These are phyloP conservation scores for Alternaria sp. DNA, from an alignment of 2,329 filamentous ascomycete genomes.

Conservation along the genomic window DNA sequence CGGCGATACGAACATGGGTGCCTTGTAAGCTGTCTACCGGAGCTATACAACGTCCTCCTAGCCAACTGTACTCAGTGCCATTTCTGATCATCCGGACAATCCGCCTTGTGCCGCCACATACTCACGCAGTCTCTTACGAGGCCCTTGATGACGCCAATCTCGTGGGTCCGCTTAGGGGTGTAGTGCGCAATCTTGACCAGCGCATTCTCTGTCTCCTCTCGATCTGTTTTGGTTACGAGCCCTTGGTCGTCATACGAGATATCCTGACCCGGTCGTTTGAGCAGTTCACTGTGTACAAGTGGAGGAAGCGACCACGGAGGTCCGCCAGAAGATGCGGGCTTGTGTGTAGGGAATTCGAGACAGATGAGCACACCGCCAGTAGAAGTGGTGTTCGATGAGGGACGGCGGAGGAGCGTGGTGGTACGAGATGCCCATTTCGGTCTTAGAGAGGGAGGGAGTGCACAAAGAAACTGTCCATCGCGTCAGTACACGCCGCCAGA, in stretches of 20 bases:
- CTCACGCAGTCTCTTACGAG: constrained; percentile 60
- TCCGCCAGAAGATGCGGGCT: constrained; percentile 69
- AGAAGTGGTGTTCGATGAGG: neutral
- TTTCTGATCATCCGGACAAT: constrained; percentile 7
- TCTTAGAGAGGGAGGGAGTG: constrained; percentile 63
- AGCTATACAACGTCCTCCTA: neutral
- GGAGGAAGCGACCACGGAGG: constrained; percentile 77
- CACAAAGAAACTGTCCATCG: constrained; percentile 65
- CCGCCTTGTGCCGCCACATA: constrained; percentile 55
- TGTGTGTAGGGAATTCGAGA: constrained; percentile 81
- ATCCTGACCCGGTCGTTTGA: constrained; percentile 73
- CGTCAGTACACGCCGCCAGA: neutral
- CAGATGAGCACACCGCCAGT: constrained; percentile 63
- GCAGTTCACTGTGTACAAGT: constrained; percentile 74
- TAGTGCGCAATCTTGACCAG: constrained; percentile 61
- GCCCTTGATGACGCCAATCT: constrained; percentile 55
- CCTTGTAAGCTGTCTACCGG: neutral
- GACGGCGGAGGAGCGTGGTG: constrained; percentile 60
- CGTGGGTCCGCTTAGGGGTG: constrained; percentile 65
- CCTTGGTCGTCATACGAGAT: constrained; percentile 68
- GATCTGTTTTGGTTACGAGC: constrained; percentile 58
- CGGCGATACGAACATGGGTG: neutral
- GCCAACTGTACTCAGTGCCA: constrained; percentile 6
- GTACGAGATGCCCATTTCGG: constrained; percentile 66
- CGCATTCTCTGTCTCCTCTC: constrained; percentile 50